These are phyloP conservation scores for Sporopachydermia quercuum DNA, from an alignment of 805 yeast species.

Conservation along the genomic window DNA sequence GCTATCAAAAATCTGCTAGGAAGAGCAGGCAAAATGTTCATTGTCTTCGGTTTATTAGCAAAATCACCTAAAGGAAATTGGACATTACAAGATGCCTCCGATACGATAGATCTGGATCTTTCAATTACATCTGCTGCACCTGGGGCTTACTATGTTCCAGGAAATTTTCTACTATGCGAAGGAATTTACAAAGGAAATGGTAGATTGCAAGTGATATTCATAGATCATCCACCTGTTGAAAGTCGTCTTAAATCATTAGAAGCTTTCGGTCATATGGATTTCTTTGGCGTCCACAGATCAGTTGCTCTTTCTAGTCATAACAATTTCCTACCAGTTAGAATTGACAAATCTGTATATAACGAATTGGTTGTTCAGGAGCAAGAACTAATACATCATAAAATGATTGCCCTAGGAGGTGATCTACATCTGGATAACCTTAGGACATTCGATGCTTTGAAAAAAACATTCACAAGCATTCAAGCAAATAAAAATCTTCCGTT, in stretches of 20 bases:
- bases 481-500: constrained; percentile 30
- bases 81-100: constrained; percentile 72
- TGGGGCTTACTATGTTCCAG: constrained; percentile 50
- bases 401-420: constrained; percentile 66
- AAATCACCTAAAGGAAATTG: constrained; percentile 50
- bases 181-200: constrained; percentile 55
- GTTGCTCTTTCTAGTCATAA: constrained; percentile 9
- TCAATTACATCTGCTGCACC: constrained; percentile 40
- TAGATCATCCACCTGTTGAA: constrained; percentile 86
- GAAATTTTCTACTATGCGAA: constrained; percentile 67
- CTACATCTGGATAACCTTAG: constrained; percentile 46
- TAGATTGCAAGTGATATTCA: constrained; percentile 56
- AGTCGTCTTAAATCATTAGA: constrained; percentile 49
- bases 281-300: constrained; percentile 31
- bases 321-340: constrained; percentile 22
- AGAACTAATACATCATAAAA: constrained; percentile 36
- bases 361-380: constrained; percentile 43
- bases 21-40: constrained; percentile 59
- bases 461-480: constrained; percentile 40
- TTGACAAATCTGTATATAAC: constrained; percentile 44
- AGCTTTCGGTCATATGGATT: constrained; percentile 67
- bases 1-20: constrained; percentile 77
- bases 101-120: constrained; percentile 49
- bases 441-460: constrained; percentile 48
- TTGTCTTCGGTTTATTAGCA: constrained; percentile 63